Evolutionary conservation across 2,329 filamentous ascomycete species (phyloP).

Genomic region (Coccinonectria pachysandricola): DNA sequence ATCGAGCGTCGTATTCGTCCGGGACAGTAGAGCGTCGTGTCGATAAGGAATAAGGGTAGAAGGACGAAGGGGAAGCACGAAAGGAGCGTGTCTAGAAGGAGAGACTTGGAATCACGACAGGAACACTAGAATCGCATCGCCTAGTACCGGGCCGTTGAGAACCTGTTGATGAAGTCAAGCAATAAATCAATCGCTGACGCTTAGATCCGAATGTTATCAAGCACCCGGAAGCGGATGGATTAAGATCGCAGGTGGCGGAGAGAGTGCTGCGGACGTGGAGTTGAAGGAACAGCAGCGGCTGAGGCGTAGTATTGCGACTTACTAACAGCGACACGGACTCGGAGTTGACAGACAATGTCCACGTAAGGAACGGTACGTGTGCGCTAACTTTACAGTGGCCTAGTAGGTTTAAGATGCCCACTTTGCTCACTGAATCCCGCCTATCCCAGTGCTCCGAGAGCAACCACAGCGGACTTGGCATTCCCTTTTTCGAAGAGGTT

Average conservation of each 20-base stretch:
- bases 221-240: too few species aligned
- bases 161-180: too few species aligned
- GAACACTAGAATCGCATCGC: slow-evolving; percentile 14
- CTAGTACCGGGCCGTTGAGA: slow-evolving; percentile 2
- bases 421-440: too few species aligned
- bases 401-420: too few species aligned
- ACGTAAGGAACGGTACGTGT: slow-evolving; percentile 21
- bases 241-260: slow-evolving; percentile 6
- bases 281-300: slow-evolving; percentile 8
- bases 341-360: slow-evolving; percentile 15
- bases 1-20: slow-evolving; percentile 9
- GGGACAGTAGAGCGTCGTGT: slow-evolving; percentile 7
- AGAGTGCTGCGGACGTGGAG: slow-evolving; percentile 5
- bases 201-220: too few species aligned
- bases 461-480: too few species aligned
- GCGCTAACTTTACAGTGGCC: too few species aligned
- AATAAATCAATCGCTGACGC: too few species aligned
- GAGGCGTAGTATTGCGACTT: slow-evolving; percentile 10
- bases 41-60: slow-evolving; percentile 3
- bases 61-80: slow-evolving; percentile 5
- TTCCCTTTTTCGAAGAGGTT: too few species aligned
- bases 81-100: slow-evolving; percentile 19
- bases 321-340: too few species aligned
- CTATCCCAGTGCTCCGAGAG: too few species aligned
- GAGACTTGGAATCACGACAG: slow-evolving; percentile 12